Conservation (phyloP, 768 basidiomycete genomes). For the Boletales sp. region DNA sequence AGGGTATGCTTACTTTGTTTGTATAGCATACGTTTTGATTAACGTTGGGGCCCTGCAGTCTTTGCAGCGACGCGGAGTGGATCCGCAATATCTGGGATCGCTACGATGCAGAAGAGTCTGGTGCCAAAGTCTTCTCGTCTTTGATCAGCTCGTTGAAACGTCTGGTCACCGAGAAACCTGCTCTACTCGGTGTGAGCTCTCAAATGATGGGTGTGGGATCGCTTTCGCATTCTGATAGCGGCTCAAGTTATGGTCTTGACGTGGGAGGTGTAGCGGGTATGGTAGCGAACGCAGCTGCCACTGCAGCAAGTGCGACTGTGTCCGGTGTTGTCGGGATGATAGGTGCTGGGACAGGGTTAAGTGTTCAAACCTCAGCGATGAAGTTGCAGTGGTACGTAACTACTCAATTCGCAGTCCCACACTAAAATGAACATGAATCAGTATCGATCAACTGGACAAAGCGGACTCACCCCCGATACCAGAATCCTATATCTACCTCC, state of each 20-base stretch:
- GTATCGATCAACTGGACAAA: constrained; percentile 98
- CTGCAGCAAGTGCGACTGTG: constrained; percentile 77
- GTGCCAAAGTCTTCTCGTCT: constrained; percentile 70
- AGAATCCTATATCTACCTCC: constrained; percentile 89
- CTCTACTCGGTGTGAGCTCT: constrained; percentile 69
- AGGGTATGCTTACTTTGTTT: constrained; percentile 45
- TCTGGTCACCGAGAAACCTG: constrained; percentile 85
- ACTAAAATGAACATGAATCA: constrained; percentile 27
- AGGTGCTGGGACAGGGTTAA: constrained; percentile 63
- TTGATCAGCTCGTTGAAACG: constrained; percentile 83
- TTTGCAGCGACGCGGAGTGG: constrained; percentile 78
- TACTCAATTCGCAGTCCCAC: background rate
- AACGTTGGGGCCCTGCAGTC: constrained; percentile 32
- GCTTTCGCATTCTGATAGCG: constrained; percentile 29
- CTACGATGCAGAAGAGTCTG: constrained; percentile 60
- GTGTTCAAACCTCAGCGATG: constrained; percentile 72
- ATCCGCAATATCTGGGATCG: constrained; percentile 77
- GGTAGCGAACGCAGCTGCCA: constrained; percentile 78
- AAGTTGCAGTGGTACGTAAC: constrained; percentile 81
- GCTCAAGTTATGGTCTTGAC: constrained; percentile 51
- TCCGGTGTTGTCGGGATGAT: constrained; percentile 88
- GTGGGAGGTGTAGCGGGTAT: constrained; percentile 73
- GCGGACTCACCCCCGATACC: constrained; percentile 92
- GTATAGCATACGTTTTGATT: background rate
- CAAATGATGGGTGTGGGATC: constrained; percentile 84